phyloP scores from a whole-genome alignment of 306 rosid genomes.

The Hippophae tibetana region DNA sequence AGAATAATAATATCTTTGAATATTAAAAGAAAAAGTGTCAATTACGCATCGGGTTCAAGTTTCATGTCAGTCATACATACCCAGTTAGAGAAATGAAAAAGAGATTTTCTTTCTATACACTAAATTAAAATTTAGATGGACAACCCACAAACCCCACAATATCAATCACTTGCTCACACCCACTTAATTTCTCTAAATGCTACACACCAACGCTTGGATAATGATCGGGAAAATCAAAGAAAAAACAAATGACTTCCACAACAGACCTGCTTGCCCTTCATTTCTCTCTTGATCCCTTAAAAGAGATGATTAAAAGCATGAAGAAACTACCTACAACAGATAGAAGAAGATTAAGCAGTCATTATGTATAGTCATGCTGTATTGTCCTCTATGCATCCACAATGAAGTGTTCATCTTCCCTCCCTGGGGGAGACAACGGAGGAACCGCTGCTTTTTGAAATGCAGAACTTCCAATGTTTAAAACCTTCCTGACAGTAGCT shows the following conservation, averaged over 20 bases:
- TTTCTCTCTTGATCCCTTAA: conserved; percentile 15
- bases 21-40: too few relatives aligned
- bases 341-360: conserved; percentile 13
- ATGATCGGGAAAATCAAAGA: conserved; percentile 27
- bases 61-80: too few relatives aligned
- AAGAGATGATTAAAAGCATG: neutral
- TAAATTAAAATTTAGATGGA: too few relatives aligned
- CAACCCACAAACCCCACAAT: too few relatives aligned
- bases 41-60: too few relatives aligned
- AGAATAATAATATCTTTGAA: too few relatives aligned
- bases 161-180: conserved; percentile 4
- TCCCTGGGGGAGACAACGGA: conserved; percentile 66
- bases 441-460: conserved; percentile 61
- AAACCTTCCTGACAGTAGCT: conserved; percentile 53
- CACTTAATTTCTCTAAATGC: neutral
- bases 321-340: neutral
- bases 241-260: conserved; percentile 1
- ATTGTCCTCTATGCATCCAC: conserved; percentile 21
- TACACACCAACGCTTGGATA: conserved; percentile 22
- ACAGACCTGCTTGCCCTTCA: conserved; percentile 16
- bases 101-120: conserved; percentile 8
- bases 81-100: too few relatives aligned
- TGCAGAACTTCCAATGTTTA: conserved; percentile 37
- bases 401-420: conserved; percentile 26
- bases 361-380: neutral